These are phyloP conservation scores for Aspergillus ibericus DNA, from an alignment of 2,329 filamentous ascomycete species.

Conservation along the genomic window DNA sequence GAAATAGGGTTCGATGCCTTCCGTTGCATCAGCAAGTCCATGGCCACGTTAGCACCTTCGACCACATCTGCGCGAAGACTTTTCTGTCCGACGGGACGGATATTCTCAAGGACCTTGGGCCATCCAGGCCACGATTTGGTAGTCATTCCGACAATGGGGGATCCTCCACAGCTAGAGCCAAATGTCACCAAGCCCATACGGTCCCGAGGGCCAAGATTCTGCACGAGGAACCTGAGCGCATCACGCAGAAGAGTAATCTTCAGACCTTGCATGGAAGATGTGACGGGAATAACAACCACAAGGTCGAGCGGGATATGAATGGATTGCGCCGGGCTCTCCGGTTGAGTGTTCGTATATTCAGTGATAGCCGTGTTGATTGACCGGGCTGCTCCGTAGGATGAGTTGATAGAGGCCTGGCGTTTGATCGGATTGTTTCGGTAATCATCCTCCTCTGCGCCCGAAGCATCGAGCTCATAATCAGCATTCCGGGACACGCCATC, in stretches of 20 bases:
- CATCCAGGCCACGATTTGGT: conserved; percentile 92
- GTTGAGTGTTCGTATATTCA: conserved; percentile 77
- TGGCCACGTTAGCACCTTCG: conserved; percentile 94
- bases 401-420: conserved; percentile 78
- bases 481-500: conserved; percentile 63
- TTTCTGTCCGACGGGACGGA: conserved; percentile 93
- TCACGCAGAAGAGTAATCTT: conserved; percentile 95
- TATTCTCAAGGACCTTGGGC: conserved; percentile 79
- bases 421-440: conserved; percentile 62
- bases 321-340: conserved; percentile 55
- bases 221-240: conserved; percentile 86
- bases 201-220: conserved; percentile 85
- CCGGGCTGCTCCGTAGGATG: conserved; percentile 75
- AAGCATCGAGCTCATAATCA: conserved; percentile 79
- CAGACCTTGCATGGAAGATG: conserved; percentile 98
- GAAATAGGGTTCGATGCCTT: conserved; percentile 95
- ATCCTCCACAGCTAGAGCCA: conserved; percentile 87
- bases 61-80: conserved; percentile 95
- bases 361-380: conserved; percentile 87
- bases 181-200: conserved; percentile 98
- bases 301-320: conserved; percentile 92
- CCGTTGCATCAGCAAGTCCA: conserved; percentile 97
- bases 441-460: conserved; percentile 86
- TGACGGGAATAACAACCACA: conserved; percentile 94
- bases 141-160: conserved; percentile 97